Base-by-base conservation (phyloP, 2,329 filamentous ascomycete genomes). In the Grosmannia serpens region DNA sequence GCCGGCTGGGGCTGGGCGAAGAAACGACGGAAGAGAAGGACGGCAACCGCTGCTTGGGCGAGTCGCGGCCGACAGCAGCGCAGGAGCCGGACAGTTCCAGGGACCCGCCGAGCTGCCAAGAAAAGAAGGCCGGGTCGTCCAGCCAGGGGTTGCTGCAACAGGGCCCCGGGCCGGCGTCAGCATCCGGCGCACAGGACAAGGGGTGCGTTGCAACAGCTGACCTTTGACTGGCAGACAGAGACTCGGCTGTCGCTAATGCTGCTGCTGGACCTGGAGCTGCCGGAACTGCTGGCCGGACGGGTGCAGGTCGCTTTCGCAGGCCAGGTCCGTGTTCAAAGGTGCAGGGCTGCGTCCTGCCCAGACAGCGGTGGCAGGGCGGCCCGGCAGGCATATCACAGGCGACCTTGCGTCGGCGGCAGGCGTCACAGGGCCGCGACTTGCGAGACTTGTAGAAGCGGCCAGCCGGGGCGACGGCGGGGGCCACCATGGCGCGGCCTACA, bases 401-500 rank as follows among this genome's bases (percentile, higher is more conserved):
- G 26, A 63, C 59, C 24, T 61, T 62, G 10, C 62, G 44, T 7
- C 53, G 29, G 10, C 62, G 57, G 22, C 62, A 63, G 35, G 58
- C 61, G 41, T 63, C 62, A 35, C 62, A 63, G 4, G 62, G 62
- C 13, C 62, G 58, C 10, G 59, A 46, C 41, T 63, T 63, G 26
- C 62, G 62, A 2, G 62, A 62, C 55, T 63, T 63, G 59, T 63
- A 63, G 52, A 59, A 58, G 46, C 60, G 60, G 51, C 58, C 60
- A 46, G 47, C 24, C 4, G 59, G 22, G 24, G 54, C 24, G 41
- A 44, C 20, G 7, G 9, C 44, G 10, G 7, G 24, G 47, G 47
- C 3, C 13, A 17, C 13, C 13, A 17, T 22, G 47, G 13, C 24
- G 20, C 11, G 27, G 26, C 13, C 47, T 13, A 17, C 24, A 29